These are phyloP conservation scores for Xylaria telfairii DNA, from an alignment of 495 filamentous ascomycete species.

Conservation along the genomic window DNA sequence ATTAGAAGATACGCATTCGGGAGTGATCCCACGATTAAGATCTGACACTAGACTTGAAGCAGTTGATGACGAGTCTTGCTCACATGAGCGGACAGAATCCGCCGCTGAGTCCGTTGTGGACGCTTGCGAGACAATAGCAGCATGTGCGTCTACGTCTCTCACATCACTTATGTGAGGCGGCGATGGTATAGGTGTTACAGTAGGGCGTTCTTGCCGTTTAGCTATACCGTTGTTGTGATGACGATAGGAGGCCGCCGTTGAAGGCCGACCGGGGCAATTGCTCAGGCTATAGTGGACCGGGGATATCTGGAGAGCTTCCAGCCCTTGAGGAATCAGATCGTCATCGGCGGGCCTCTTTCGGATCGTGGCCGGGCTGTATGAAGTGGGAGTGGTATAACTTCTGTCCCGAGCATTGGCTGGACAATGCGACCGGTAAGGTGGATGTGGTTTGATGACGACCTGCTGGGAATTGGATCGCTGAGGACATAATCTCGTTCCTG, in stretches of 20 bases:
- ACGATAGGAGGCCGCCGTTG: neutral
- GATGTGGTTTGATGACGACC: neutral
- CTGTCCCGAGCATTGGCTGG: neutral
- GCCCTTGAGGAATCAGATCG: neutral
- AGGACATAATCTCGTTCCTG: neutral
- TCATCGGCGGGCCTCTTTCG: neutral
- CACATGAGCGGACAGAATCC: neutral
- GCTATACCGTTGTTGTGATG: neutral
- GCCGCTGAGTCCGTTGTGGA: neutral
- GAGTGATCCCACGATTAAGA: neutral
- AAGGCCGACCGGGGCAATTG: neutral
- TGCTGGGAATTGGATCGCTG: neutral
- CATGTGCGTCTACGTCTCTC: neutral
- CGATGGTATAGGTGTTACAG: neutral
- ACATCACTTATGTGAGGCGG: neutral
- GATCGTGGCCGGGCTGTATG: neutral
- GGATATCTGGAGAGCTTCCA: neutral
- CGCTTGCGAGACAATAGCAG: neutral
- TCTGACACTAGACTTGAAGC: neutral
- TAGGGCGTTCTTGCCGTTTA: neutral
- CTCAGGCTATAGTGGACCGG: neutral
- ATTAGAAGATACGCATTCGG: neutral
- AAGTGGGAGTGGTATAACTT: neutral
- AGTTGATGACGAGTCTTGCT: constrained; percentile 10
- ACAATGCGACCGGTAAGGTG: neutral